A percentile compares a stretch with the other conserved stretches of the same genome.
Evolutionary conservation across 768 basidiomycete species (phyloP).

Genomic region (Tubosaeta sp.): DNA sequence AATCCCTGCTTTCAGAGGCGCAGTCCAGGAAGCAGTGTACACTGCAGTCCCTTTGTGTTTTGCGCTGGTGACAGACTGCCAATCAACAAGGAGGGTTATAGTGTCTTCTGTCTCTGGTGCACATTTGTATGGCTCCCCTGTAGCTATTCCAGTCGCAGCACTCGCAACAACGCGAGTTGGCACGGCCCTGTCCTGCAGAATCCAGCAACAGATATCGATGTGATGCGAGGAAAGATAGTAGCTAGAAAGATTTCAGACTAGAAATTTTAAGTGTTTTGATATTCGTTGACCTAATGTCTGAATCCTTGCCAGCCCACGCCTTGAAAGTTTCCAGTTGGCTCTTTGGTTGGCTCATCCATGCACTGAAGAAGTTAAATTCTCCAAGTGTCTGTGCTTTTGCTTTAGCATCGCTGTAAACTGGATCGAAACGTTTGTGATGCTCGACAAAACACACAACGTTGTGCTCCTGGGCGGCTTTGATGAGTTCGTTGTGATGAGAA

Average conservation of each 20-base stretch:
- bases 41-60: conserved; percentile 83
- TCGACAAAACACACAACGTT: conserved; percentile 91
- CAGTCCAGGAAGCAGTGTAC: conserved; percentile 94
- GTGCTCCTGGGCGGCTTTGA: conserved; percentile 71
- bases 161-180: conserved; percentile 88
- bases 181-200: conserved; percentile 68
- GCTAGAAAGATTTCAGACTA: conserved; percentile 33
- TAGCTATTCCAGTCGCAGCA: conserved; percentile 88
- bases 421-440: conserved; percentile 90
- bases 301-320: conserved; percentile 93
- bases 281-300: conserved; percentile 70
- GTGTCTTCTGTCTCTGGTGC: conserved; percentile 88
- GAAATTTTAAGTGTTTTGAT: neutral
- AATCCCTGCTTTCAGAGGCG: conserved; percentile 83
- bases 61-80: conserved; percentile 75
- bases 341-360: conserved; percentile 98
- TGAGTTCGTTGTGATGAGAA: conserved; percentile 74
- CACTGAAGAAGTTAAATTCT: conserved; percentile 93
- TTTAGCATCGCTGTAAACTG: conserved; percentile 88
- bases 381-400: conserved; percentile 71
- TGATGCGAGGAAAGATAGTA: conserved; percentile 96
- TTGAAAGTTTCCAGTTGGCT: conserved; percentile 92
- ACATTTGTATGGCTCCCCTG: conserved; percentile 83
- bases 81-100: conserved; percentile 91
- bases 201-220: conserved; percentile 87